These are phyloP conservation scores for Penicillium verrucosum DNA, from an alignment of 2,329 filamentous ascomycete genomes.

Conservation along the genomic window DNA sequence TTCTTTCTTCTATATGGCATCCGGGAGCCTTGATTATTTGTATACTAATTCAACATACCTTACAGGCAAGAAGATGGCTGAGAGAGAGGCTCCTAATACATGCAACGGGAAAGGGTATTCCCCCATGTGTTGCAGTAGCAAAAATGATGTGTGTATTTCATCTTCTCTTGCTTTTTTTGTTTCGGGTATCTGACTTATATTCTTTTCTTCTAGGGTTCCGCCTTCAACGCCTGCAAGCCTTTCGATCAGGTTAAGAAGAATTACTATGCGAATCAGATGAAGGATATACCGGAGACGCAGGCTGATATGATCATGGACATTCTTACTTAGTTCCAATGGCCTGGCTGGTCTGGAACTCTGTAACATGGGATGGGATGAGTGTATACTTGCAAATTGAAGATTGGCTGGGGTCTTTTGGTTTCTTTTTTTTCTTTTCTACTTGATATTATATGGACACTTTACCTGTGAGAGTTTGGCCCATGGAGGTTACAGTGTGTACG, in stretches of 20 bases:
- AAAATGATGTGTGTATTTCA: conserved; percentile 6
- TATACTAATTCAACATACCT: background rate
- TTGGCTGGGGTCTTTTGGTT: background rate
- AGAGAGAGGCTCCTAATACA: conserved; percentile 9
- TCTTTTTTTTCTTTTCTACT: background rate
- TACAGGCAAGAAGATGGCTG: conserved; percentile 23
- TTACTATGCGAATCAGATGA: conserved; percentile 18
- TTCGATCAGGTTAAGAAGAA: conserved; percentile 23
- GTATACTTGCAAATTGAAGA: background rate
- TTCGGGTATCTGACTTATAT: background rate
- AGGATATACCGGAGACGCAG: conserved; percentile 1
- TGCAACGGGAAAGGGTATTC: conserved; percentile 17
- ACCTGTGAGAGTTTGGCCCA: background rate
- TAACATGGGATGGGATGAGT: background rate
- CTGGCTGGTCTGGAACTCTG: background rate
- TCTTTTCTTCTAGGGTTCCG: background rate
- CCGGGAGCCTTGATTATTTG: background rate
- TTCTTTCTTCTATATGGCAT: background rate
- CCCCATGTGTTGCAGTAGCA: conserved; percentile 28
- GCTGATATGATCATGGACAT: conserved; percentile 19
- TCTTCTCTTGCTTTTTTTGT: background rate
- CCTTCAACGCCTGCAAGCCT: conserved; percentile 20
- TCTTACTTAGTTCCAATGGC: conserved; percentile 6
- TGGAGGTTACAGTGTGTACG: background rate
- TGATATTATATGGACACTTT: background rate